These are phyloP conservation scores for Botrytis galanthina DNA, from an alignment of 2,329 filamentous ascomycete genomes.

Conservation along the genomic window DNA sequence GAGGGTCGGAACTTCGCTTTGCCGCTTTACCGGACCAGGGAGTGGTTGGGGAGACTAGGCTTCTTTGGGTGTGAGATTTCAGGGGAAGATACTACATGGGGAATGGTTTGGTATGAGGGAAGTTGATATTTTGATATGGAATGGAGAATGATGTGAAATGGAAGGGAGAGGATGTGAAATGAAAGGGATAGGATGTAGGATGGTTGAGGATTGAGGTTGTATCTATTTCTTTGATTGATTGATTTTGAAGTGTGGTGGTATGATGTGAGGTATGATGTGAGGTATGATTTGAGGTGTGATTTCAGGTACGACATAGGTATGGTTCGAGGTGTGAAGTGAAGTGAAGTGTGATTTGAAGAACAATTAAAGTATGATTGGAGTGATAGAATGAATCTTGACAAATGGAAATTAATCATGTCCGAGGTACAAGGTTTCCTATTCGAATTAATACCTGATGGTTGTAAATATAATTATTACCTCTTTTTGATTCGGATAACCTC, in stretches of 20 bases:
- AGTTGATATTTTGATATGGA: not conserved
- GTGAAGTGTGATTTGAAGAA: not conserved
- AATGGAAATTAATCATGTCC: not conserved
- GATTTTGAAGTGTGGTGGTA: no score
- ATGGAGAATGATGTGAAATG: not conserved
- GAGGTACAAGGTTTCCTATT: not conserved
- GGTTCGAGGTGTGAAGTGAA: no score
- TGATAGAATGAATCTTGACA: not conserved
- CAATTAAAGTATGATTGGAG: no score
- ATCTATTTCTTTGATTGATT: not conserved
- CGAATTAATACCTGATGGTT: not conserved
- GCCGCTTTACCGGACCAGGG: conserved; percentile 4
- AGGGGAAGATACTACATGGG: not conserved
- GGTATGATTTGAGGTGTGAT: not conserved
- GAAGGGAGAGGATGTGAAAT: not conserved
- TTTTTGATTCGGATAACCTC: not conserved
- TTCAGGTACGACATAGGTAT: no score
- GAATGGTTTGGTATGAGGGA: not conserved
- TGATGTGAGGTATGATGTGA: not conserved
- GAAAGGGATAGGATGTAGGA: not conserved
- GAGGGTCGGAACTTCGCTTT: not conserved
- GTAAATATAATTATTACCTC: not conserved
- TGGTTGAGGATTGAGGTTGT: not conserved
- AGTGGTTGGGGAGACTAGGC: not conserved
- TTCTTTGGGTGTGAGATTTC: not conserved